Conservation (phyloP, 1,284 basidiomycete genomes). For the Sanghuangporus baumii region DNA sequence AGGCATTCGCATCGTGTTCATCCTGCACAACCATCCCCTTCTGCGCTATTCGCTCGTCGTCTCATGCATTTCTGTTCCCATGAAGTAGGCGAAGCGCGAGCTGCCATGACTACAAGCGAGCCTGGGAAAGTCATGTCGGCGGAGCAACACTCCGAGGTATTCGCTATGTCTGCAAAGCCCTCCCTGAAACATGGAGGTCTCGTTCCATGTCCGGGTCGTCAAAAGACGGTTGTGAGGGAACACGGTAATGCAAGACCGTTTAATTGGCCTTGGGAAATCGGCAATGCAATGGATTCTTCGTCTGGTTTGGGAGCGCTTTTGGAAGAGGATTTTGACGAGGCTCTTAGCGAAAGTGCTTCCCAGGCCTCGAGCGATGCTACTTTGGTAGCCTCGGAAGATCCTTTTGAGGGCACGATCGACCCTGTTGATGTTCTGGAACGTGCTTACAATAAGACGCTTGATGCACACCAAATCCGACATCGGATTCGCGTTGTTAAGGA, state of each 20-base stretch:
- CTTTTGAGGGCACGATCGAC: constrained; percentile 8
- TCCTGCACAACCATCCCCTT: constrained; percentile 44
- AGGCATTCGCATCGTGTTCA: constrained; percentile 12
- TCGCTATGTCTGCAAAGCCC: neutral
- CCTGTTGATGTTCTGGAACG: constrained; percentile 20
- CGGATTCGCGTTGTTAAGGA: constrained; percentile 1
- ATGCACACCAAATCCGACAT: constrained; percentile 3
- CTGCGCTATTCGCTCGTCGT: constrained; percentile 78
- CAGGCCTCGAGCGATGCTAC: neutral
- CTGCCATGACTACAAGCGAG: neutral
- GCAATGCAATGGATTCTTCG: neutral
- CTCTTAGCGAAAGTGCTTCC: neutral
- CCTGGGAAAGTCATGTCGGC: neutral
- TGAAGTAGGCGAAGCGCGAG: constrained; percentile 30
- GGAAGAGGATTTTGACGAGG: neutral
- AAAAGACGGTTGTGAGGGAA: neutral
- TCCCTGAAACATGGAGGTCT: constrained; percentile 6
- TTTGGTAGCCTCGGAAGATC: neutral
- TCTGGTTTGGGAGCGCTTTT: constrained; percentile 1
- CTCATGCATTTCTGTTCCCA: constrained; percentile 82
- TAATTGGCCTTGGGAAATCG: constrained; percentile 11
- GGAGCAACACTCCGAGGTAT: neutral
- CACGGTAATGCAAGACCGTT: constrained; percentile 14
- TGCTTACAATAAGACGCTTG: constrained; percentile 15
- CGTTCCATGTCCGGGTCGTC: neutral